A percentile compares a stretch with the other conserved stretches of the same genome.
Evolutionary conservation across 2,329 filamentous ascomycete species (phyloP).

Genomic region (Zasmidium cellare): DNA sequence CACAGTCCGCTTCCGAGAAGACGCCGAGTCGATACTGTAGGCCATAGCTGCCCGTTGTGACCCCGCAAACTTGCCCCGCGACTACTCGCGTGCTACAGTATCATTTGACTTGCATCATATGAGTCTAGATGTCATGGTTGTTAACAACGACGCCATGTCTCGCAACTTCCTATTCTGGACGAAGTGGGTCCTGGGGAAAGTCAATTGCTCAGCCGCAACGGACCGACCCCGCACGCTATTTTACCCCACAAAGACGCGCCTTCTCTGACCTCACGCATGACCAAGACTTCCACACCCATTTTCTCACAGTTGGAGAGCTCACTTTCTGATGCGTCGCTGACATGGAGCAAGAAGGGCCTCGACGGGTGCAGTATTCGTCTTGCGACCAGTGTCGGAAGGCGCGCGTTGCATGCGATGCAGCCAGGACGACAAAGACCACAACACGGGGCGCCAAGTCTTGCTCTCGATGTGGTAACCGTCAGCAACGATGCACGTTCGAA

Average conservation of each 20-base stretch:
- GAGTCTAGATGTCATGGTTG: not conserved
- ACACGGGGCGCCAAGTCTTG: slow-evolving; percentile 2
- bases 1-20: not conserved
- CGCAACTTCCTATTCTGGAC: not conserved
- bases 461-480: slow-evolving; percentile 1
- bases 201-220: not conserved
- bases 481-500: not conserved
- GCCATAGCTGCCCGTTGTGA: not conserved
- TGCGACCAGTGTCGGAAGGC: slow-evolving; percentile 7
- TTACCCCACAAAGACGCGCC: not conserved
- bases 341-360: slow-evolving; percentile 3
- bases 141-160: not conserved
- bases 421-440: not conserved
- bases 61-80: not conserved
- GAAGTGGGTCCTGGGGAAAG: not conserved
- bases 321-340: not conserved
- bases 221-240: not conserved
- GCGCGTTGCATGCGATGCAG: slow-evolving; percentile 6
- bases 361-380: slow-evolving; percentile 3
- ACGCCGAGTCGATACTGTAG: not conserved
- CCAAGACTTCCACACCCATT: no score
- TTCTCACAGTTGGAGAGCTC: not conserved
- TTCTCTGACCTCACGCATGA: not conserved
- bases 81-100: no score
- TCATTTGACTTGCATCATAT: not conserved